Percentiles rank a stretch among this genome's conserved stretches.
Evolutionary conservation across 1,284 basidiomycete species (phyloP).

Genomic region (Neonothopanus nambi): DNA sequence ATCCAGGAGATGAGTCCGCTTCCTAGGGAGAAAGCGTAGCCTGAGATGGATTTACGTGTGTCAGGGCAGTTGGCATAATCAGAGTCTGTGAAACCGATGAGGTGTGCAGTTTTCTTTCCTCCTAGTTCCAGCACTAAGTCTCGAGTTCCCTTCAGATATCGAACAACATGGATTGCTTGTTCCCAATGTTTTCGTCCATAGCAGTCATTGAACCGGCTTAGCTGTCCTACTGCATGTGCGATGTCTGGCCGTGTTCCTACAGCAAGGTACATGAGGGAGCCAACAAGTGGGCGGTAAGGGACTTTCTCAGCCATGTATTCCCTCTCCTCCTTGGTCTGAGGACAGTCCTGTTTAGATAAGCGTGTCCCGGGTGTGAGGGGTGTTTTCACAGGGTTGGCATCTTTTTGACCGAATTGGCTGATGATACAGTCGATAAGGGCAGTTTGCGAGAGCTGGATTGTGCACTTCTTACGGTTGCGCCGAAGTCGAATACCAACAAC

Average conservation of each 20-base stretch:
- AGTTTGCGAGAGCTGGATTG: constrained; percentile 35
- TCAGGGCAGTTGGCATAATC: constrained; percentile 29
- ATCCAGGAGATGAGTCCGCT: neutral
- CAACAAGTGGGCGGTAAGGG: constrained; percentile 34
- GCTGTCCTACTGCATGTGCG: constrained; percentile 34
- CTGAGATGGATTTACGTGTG: neutral
- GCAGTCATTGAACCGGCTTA: constrained; percentile 35
- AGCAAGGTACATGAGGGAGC: constrained; percentile 41
- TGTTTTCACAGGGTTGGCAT: too few relatives aligned
- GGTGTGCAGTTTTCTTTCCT: constrained; percentile 19
- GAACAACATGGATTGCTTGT: constrained; percentile 37
- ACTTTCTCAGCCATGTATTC: constrained; percentile 11
- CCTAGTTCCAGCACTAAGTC: constrained; percentile 31
- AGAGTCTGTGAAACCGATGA: constrained; percentile 43
- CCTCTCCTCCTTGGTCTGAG: neutral
- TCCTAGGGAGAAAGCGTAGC: neutral
- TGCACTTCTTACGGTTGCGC: constrained; percentile 24
- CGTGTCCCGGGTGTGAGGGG: constrained; percentile 6
- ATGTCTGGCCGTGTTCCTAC: constrained; percentile 42
- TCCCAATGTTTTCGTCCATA: constrained; percentile 35
- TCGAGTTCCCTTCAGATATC: constrained; percentile 43
- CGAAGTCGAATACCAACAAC: constrained; percentile 33
- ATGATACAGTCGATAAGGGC: constrained; percentile 39
- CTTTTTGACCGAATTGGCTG: constrained; percentile 31
- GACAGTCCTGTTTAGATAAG: constrained; percentile 11